A percentile compares a stretch with the other conserved stretches of the same genome.
phyloP scores from a whole-genome alignment of 2,329 filamentous ascomycete species.

The Dichotomopilus funicola region DNA sequence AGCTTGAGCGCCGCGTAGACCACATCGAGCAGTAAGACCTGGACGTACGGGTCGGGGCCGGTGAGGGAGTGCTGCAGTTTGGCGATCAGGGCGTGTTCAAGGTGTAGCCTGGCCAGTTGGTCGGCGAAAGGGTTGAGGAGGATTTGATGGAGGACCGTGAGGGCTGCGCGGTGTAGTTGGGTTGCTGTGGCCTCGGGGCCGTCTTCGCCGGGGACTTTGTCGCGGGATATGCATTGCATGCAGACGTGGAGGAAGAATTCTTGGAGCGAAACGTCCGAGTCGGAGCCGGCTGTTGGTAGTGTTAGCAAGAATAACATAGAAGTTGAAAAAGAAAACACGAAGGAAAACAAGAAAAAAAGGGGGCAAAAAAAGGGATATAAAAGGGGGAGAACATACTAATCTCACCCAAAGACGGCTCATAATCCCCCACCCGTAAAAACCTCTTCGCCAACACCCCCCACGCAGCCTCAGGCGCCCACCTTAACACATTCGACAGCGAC shows the following conservation, averaged over 20 bases:
- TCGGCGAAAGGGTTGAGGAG: conserved; percentile 57
- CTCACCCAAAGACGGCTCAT: conserved; percentile 36
- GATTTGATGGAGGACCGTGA: conserved; percentile 65
- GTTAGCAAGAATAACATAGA: conserved; percentile 19
- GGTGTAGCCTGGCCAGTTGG: conserved; percentile 53
- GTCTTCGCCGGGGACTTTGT: conserved; percentile 30
- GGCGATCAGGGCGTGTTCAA: conserved; percentile 66
- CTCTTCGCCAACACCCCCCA: conserved; percentile 66
- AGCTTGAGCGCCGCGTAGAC: conserved; percentile 68
- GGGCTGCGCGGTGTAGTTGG: conserved; percentile 62
- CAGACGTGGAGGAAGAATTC: conserved; percentile 62
- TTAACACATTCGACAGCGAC: conserved; percentile 66
- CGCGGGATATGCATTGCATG: conserved; percentile 52
- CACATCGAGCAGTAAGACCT: conserved; percentile 73
- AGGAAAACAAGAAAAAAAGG: background rate
- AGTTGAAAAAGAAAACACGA: background rate
- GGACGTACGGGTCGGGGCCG: conserved; percentile 61
- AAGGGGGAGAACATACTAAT: conserved; percentile 44
- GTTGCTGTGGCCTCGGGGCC: conserved; percentile 47
- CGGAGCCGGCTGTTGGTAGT: conserved; percentile 39
- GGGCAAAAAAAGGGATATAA: background rate
- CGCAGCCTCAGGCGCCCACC: conserved; percentile 59
- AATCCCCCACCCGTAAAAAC: conserved; percentile 42
- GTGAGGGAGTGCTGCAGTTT: conserved; percentile 56
- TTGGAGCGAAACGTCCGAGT: conserved; percentile 55